Evolutionary conservation across 139 green algal genomes (phyloP).

Genomic region (Protoeuglena noctilucae): DNA sequence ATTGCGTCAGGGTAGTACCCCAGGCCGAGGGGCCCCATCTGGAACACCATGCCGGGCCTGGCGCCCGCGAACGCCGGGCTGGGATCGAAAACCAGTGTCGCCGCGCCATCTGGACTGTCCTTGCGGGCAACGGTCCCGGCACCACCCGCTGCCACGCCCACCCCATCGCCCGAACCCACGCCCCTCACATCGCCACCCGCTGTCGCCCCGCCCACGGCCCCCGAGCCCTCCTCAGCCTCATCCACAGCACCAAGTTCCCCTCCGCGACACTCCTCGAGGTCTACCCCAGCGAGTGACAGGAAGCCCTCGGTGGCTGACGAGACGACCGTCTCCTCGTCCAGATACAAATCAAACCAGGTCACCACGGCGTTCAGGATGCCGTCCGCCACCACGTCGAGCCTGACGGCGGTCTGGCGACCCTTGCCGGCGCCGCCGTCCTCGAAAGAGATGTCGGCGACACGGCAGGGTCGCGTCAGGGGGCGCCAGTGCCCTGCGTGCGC

Average conservation of each 20-base stretch:
- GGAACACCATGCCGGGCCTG: slow-evolving; percentile 16
- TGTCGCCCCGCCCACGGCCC: not conserved
- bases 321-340: slow-evolving; percentile 44
- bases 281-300: too few relatives aligned
- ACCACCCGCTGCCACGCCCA: slow-evolving; percentile 5
- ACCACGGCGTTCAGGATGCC: slow-evolving; percentile 52
- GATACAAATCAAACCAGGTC: slow-evolving; percentile 67
- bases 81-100: not conserved
- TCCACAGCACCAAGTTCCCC: too few relatives aligned
- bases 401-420: slow-evolving; percentile 34
- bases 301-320: too few relatives aligned
- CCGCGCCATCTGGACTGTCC: not conserved
- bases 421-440: slow-evolving; percentile 17
- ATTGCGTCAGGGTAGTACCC: slow-evolving; percentile 21
- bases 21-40: slow-evolving; percentile 12
- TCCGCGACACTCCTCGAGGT: too few relatives aligned
- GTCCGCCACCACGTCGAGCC: slow-evolving; percentile 22
- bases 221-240: too few relatives aligned
- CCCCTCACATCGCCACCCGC: slow-evolving; percentile 1
- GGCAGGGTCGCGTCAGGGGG: slow-evolving; percentile 26
- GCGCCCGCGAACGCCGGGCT: slow-evolving; percentile 13
- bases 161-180: not conserved
- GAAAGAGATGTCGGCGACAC: slow-evolving; percentile 37
- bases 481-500: slow-evolving; percentile 31
- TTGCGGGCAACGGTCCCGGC: slow-evolving; percentile 9